Evolutionary conservation across 2,329 filamentous ascomycete genomes (phyloP), one percentile per base, ranked within the genome.

Genomic region (Calonectria pseudoreteaudii): DNA sequence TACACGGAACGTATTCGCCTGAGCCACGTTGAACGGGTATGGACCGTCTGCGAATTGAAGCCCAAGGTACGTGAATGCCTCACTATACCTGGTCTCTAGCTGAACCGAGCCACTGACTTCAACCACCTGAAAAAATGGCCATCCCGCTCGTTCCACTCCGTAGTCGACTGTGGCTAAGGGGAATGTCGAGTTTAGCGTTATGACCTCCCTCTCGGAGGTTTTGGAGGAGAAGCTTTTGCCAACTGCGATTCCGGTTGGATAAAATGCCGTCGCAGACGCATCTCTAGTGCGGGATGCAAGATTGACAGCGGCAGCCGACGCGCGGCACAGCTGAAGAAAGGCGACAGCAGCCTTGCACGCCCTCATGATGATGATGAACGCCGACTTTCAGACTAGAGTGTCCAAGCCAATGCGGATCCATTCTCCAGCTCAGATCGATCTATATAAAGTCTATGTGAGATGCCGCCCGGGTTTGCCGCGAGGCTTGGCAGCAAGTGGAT

Each of bases 71-170:
- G 20, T 23, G 36, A 70, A 70, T 31, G 53, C 41, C 30, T 70
- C 67, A 20, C 41, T 64, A 20, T 70, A 70, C 44, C 47, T 70
- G 67, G 58, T 30, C 47, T 70, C 53, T 18, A 70, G 36, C 41
- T 70, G 56, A 31, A 70, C 36, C 8, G 56, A 23, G n/a, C 56
- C 50, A 8, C 34, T 50, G 49, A 70, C n/a, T 30, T 50, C 23
- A 20, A 52, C 16, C 18, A 70, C 44, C 0, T 62, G 41, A 20
- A 70, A 70, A 23, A 70, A 70, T 4, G 67, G 44, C 41, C 41
- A 70, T 3, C 67, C 67, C 2, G 67, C 67, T 2, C 67, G 44
- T n/a, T 70, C 67, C 4, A n/a, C 38, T 31, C 56, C 67, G 18
- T 64, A 70, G 44, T 70, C 67, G 8, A 70, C 44, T 6, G 53